A percentile compares a stretch with the other conserved stretches of the same genome.
Conservation (phyloP, 768 basidiomycete species). For the Pulveroboletus sp. region DNA sequence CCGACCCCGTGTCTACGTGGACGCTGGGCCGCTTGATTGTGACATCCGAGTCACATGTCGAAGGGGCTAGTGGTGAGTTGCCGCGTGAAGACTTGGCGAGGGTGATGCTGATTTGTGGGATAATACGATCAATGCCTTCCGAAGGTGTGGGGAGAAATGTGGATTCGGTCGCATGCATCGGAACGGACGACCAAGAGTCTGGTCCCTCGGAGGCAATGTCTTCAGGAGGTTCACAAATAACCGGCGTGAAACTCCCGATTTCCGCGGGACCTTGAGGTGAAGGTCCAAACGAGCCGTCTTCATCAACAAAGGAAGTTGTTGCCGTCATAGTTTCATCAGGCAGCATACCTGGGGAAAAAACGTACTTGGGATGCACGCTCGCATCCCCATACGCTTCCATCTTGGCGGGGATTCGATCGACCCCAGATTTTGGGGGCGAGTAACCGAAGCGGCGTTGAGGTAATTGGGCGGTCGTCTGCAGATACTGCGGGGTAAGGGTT, state of each 20-base stretch:
- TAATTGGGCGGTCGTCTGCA: conserved; percentile 25
- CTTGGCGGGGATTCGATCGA: conserved; percentile 22
- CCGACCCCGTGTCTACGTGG: conserved; percentile 27
- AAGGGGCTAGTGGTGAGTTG: conserved; percentile 23
- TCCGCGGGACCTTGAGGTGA: conserved; percentile 20
- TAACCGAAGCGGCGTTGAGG: conserved; percentile 22
- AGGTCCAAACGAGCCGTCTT: conserved; percentile 10
- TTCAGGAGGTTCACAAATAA: conserved; percentile 31
- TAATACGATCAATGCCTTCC: conserved; percentile 14
- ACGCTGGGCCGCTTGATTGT: conserved; percentile 27
- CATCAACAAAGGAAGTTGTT: conserved; percentile 11
- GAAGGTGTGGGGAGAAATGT: conserved; percentile 13
- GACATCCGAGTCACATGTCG: conserved; percentile 27
- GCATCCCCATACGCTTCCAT: conserved; percentile 14
- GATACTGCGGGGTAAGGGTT: conserved; percentile 24
- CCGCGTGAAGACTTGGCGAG: conserved; percentile 29
- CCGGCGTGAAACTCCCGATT: conserved; percentile 23
- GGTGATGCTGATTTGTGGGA: conserved; percentile 31
- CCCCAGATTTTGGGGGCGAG: conserved; percentile 26
- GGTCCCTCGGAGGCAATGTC: conserved; percentile 22
- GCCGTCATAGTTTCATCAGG: conserved; percentile 14
- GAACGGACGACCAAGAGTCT: conserved; percentile 15
- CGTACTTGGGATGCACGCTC: conserved; percentile 14
- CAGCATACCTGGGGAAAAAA: conserved; percentile 14
- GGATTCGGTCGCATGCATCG: conserved; percentile 10